phyloP scores from a whole-genome alignment of 192 early-diverging fungal genomes.

The Cetraspora pellucida region DNA sequence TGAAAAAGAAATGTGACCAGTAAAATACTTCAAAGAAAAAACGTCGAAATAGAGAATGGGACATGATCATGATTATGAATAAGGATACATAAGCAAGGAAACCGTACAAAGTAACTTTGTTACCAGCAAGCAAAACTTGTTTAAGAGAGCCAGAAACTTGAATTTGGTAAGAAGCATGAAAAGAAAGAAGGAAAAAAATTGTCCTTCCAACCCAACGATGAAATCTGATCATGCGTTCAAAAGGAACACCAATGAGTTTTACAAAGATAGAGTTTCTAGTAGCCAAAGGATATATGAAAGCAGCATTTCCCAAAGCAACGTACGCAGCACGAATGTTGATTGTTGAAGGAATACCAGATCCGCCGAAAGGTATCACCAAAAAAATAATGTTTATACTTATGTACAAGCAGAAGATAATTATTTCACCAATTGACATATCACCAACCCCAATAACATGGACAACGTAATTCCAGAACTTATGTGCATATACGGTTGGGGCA shows the following conservation, averaged over 20 bases:
- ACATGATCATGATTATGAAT: slow-evolving; percentile 8
- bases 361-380: neutral
- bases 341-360: too few species aligned
- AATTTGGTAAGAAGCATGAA: slow-evolving; percentile 23
- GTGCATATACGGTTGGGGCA: neutral
- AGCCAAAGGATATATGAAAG: slow-evolving; percentile 45
- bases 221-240: slow-evolving; percentile 46
- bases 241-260: slow-evolving; percentile 42
- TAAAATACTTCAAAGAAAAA: slow-evolving; percentile 49
- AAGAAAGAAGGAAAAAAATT: slow-evolving; percentile 27
- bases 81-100: neutral
- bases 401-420: neutral
- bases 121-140: neutral
- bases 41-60: slow-evolving; percentile 38
- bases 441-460: neutral
- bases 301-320: slow-evolving; percentile 38
- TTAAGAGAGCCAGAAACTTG: neutral
- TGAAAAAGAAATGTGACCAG: slow-evolving; percentile 44
- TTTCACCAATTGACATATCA: slow-evolving; percentile 3
- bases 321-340: neutral
- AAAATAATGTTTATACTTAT: slow-evolving; percentile 1
- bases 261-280: slow-evolving; percentile 44
- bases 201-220: slow-evolving; percentile 49
- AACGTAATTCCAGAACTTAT: slow-evolving; percentile 20
- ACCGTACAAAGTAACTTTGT: neutral